Percentiles rank a stretch among this genome's conserved stretches.
These are phyloP conservation scores for Candolleomyces aberdarensis DNA, from an alignment of 768 basidiomycete species.

Conservation along the genomic window DNA sequence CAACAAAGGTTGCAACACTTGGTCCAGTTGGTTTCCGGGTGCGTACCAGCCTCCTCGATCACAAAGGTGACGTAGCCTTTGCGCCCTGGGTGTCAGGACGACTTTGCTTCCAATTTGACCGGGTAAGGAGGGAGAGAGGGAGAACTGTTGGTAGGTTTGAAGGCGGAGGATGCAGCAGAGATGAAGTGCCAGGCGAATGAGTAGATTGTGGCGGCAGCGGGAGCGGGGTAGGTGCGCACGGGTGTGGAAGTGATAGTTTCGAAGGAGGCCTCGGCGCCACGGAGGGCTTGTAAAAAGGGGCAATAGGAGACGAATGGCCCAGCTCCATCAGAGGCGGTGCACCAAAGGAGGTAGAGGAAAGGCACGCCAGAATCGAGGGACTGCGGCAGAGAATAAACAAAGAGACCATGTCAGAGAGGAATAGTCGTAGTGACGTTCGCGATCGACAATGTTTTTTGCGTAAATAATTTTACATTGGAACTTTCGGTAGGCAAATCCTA, in stretches of 20 bases:
- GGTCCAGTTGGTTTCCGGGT: conserved; percentile 23
- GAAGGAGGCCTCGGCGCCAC: conserved; percentile 37
- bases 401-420: background rate
- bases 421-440: too few species aligned
- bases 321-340: too few species aligned
- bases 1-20: conserved; percentile 32
- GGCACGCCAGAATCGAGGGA: too few species aligned
- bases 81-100: conserved; percentile 21
- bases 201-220: conserved; percentile 35
- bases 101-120: conserved; percentile 32
- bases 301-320: background rate
- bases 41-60: conserved; percentile 37
- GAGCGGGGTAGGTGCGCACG: conserved; percentile 36
- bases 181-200: conserved; percentile 34
- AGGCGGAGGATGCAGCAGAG: conserved; percentile 28
- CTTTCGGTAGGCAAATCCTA: too few species aligned
- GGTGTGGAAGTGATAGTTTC: conserved; percentile 39
- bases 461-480: too few species aligned
- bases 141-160: conserved; percentile 32
- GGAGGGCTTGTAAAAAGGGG: conserved; percentile 28
- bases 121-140: conserved; percentile 24
- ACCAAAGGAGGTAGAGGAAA: too few species aligned
- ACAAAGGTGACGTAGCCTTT: conserved; percentile 27
- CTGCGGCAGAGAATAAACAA: too few species aligned
- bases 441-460: too few species aligned